These are phyloP conservation scores for Fraxinus sp. DNA, from an alignment of 305 asterid species.

Conservation along the genomic window DNA sequence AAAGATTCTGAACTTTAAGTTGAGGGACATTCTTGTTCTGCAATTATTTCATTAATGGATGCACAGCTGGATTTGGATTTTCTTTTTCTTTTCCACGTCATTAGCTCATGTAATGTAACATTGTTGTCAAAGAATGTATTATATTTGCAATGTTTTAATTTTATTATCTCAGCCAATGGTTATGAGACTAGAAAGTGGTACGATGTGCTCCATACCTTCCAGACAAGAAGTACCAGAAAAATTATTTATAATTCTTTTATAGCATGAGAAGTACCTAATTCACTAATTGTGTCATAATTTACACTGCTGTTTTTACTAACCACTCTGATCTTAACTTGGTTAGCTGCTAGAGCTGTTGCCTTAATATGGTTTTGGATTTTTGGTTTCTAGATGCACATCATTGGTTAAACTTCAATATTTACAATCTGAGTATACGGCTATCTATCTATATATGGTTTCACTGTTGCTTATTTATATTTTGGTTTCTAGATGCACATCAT, in stretches of 20 bases:
- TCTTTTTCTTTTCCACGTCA: background rate
- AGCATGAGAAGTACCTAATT: background rate
- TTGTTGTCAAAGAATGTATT: background rate
- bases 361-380: background rate
- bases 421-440: background rate
- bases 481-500: background rate
- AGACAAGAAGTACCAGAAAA: background rate
- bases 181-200: background rate
- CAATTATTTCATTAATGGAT: conserved; percentile 1
- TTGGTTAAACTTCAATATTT: background rate
- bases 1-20: background rate
- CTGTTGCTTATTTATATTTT: too few species aligned
- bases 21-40: conserved; percentile 12
- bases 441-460: background rate
- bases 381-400: background rate
- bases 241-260: background rate
- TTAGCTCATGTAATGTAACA: background rate
- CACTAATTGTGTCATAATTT: background rate
- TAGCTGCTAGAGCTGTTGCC: background rate
- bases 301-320: background rate
- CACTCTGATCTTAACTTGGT: background rate
- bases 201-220: background rate
- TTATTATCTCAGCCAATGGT: background rate
- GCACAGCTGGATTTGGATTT: background rate
- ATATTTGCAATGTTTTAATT: background rate